These are phyloP conservation scores for Pleurotus pulmonarius DNA, from an alignment of 768 basidiomycete species.

Conservation along the genomic window DNA sequence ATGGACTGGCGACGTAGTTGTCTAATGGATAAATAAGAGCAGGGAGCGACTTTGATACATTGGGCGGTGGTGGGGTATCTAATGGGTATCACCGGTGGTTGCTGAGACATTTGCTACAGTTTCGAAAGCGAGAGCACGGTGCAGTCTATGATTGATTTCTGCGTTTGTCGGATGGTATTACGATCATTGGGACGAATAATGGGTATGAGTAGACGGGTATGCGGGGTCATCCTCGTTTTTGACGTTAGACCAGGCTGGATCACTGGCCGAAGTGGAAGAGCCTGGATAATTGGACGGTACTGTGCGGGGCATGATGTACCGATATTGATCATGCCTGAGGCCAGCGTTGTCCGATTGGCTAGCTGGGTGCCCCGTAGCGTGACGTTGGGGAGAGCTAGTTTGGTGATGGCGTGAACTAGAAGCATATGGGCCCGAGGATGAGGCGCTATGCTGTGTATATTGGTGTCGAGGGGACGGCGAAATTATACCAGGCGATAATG, in stretches of 20 bases:
- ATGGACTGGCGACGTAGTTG: background rate
- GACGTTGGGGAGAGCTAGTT: conserved; percentile 22
- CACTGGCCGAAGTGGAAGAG: background rate
- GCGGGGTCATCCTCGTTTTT: conserved; percentile 27
- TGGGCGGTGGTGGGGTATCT: background rate
- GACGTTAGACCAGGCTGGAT: conserved; percentile 16
- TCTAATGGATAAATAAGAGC: background rate
- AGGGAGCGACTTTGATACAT: conserved; percentile 4
- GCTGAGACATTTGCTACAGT: background rate
- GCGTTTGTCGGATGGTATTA: background rate
- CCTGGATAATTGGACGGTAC: conserved; percentile 9
- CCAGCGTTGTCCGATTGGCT: conserved; percentile 29
- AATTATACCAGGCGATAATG: conserved; percentile 12
- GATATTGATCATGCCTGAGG: conserved; percentile 30
- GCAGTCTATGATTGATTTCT: background rate
- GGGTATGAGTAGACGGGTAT: background rate
- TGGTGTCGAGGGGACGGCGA: background rate
- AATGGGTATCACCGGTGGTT: background rate
- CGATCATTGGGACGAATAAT: background rate
- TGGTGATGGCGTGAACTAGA: conserved; percentile 24
- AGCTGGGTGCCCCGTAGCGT: conserved; percentile 28
- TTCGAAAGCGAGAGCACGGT: background rate
- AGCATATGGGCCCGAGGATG: conserved; percentile 24
- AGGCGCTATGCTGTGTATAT: conserved; percentile 13
- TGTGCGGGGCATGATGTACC: conserved; percentile 27